These are phyloP conservation scores for Balakata baccata DNA, from an alignment of 345 rosid species.

Conservation along the genomic window DNA sequence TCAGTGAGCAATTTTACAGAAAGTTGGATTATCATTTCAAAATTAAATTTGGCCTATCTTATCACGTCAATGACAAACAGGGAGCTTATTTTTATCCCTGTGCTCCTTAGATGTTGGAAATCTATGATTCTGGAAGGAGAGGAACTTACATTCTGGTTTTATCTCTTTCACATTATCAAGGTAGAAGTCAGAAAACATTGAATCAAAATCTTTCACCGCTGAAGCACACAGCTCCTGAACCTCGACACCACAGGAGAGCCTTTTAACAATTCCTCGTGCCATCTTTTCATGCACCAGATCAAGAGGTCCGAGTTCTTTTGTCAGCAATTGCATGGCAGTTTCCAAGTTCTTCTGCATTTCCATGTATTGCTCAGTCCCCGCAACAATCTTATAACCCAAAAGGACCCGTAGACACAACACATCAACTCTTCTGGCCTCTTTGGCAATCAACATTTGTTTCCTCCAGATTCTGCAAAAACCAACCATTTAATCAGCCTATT, in stretches of 20 bases:
- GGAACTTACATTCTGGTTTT: constrained; percentile 39
- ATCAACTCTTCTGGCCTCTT: constrained; percentile 82
- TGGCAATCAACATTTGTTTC: constrained; percentile 63
- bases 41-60: neutral
- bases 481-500: constrained; percentile 2
- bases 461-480: constrained; percentile 49
- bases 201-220: constrained; percentile 57
- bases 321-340: constrained; percentile 50
- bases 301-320: constrained; percentile 66
- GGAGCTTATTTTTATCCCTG: neutral
- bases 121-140: constrained; percentile 1
- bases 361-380: constrained; percentile 42
- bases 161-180: constrained; percentile 18
- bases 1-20: neutral
- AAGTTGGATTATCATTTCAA: neutral
- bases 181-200: constrained; percentile 19
- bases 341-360: constrained; percentile 44
- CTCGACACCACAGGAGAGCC: constrained; percentile 66
- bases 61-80: neutral
- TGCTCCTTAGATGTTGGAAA: neutral
- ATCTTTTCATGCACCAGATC: constrained; percentile 55
- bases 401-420: constrained; percentile 64
- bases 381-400: constrained; percentile 51
- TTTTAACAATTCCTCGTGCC: constrained; percentile 75
- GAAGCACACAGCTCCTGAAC: constrained; percentile 71